Base-by-base conservation (phyloP, 257 asterid genomes). In the Henckelia pumila region DNA sequence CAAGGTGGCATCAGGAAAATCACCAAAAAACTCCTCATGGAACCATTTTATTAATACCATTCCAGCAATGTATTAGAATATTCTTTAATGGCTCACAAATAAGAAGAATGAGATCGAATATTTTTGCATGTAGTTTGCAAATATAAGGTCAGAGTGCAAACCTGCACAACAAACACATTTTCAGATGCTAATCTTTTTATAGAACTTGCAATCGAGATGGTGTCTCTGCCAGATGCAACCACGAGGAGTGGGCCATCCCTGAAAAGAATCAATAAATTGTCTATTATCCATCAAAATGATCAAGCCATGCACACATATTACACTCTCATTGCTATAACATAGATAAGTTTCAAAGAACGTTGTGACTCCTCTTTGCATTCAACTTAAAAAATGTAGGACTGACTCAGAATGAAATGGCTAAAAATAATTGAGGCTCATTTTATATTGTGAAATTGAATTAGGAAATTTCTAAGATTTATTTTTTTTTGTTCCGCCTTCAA, bases 211-310 rank as follows among this genome's bases (percentile, higher is more conserved):
- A 84, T 76, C 67, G 99, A 87, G 74, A 89, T 84, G 24, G 99
- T 94, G 79, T 94, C 99, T 83, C 98, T 87, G 67, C 99, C 99
- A 65, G 93, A 88, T 82, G 96, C 99, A 81, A 91, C 91, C 80
- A 94, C 96, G 62, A 94, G 92, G 61, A 94, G 80, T 53, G 99
- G 99, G 32, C 99, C 99, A 79, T 91, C 96, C 95, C 99, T 94
- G 87, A 24, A 75, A 77, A 71, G 26, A 52, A 49, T n/a, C 10
- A 72, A 66, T 66, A 56, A 20, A 67, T 63, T 28, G 70, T 72
- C 59, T 57, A 61, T 64, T 63, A 61, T 49, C 56, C 19, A 58
- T 71, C 71, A 56, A 56, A 68, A 57, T 47, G 55, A 68, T 44
- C 24, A 70, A 76, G 72, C 40, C 67, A 61, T 8, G 60, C 29